Conservation (phyloP, 1,284 basidiomycete genomes). For the Fistulina hepatica region DNA sequence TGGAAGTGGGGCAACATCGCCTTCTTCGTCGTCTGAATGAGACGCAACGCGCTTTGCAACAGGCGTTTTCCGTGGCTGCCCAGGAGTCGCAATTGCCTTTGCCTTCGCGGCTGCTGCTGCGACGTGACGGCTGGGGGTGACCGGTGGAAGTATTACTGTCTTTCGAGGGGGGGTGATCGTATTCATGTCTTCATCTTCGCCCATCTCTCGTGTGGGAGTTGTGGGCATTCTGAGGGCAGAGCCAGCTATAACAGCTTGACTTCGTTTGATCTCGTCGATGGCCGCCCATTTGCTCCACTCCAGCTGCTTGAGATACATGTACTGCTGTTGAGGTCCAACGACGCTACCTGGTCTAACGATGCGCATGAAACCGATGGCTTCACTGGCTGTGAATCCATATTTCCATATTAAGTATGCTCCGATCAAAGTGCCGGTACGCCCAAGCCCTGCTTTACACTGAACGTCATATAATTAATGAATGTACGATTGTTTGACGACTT, state of each 20-base stretch:
- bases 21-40: conserved; percentile 49
- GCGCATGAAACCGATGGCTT: conserved; percentile 98
- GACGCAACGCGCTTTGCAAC: conserved; percentile 56
- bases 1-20: conserved; percentile 52
- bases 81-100: conserved; percentile 58
- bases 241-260: conserved; percentile 34
- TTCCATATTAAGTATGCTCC: conserved; percentile 99
- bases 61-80: conserved; percentile 79
- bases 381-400: conserved; percentile 96
- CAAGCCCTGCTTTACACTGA: conserved; percentile 90
- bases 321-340: conserved; percentile 90
- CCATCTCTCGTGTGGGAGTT: conserved; percentile 60
- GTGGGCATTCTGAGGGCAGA: too few species aligned
- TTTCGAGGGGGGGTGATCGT: conserved; percentile 34
- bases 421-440: conserved; percentile 89
- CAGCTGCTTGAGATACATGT: conserved; percentile 92
- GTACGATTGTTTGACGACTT: conserved; percentile 11
- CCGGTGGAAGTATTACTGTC: conserved; percentile 44
- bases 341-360: conserved; percentile 94
- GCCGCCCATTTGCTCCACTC: conserved; percentile 93
- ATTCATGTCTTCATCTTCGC: conserved; percentile 44
- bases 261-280: conserved; percentile 56
- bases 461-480: conserved; percentile 15
- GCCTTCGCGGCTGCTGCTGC: conserved; percentile 57
- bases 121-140: conserved; percentile 68